Evolutionary conservation across 306 rosid species (phyloP), one percentile per base, ranked within the genome.

Genomic region (Psophocarpus tetragonolobus): DNA sequence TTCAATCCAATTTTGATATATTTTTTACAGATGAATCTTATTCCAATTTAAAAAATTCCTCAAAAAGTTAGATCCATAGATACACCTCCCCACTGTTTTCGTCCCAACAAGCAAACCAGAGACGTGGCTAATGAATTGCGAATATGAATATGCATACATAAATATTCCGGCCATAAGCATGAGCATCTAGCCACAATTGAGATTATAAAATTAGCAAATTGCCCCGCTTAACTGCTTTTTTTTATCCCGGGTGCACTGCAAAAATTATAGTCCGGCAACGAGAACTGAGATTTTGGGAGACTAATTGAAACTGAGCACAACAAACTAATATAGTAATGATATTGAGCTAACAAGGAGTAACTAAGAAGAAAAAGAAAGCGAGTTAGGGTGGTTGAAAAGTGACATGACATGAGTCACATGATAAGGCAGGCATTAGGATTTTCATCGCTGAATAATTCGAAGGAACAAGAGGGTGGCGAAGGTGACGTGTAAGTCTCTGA

Each of bases 391-490:
- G 58, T 67, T 77, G 36, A 42, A 76, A 63, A 30, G 15, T 29
- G 38, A 27, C 17, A 54, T 42, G 3, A 13, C 1, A 11, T 11
- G 39, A 15, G 7, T 29, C 80, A 42, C 90, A 92, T 83, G 13
- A 90, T 8, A 0, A 78, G 75, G 76, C 98, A 94, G 3, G 90
- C 96, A 41, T 90, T 90, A 7, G 97, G 93, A 79, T 94, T 90
- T 27, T 94, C 98, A 12, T 94, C 98, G 36, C 97, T 92, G 26
- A 94, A 86, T 3, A 88, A 35, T 72, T 82, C 90, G 13, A 90
- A 89, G 0, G 95, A 84, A 78, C 66, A 76, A 0, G 85, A 80
- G 12, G 86, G 80, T 14, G 38, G 92, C 1, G 73, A 44, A 6
- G 74, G 91, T 3, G 73, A 42, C 2, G 74, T 15, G 38, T 83